Percentiles rank a stretch among this genome's conserved stretches.
Evolutionary conservation across 306 rosid species (phyloP).

Genomic region (Aeschynomene evenia): DNA sequence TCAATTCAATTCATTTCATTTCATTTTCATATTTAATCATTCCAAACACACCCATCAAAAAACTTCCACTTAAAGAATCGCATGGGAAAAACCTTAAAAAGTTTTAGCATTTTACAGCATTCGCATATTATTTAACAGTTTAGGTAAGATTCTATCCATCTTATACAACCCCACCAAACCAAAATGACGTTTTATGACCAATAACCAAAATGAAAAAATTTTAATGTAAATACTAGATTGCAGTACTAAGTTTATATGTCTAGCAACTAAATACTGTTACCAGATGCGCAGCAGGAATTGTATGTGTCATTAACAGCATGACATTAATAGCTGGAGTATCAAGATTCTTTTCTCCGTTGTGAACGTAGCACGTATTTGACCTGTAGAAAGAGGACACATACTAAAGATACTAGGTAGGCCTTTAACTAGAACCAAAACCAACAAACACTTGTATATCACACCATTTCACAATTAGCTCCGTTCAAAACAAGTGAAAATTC

Average conservation of each 20-base stretch:
- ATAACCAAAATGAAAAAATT: constrained; percentile 21
- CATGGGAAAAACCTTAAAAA: neutral
- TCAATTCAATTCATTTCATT: too few species aligned
- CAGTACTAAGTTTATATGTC: neutral
- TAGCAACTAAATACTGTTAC: constrained; percentile 12
- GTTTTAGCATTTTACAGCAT: neutral
- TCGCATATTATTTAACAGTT: neutral
- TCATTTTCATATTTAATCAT: too few species aligned
- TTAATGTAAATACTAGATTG: neutral
- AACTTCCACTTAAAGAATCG: neutral
- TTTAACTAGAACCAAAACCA: constrained; percentile 1
- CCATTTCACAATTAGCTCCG: constrained; percentile 2
- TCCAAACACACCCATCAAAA: too few species aligned
- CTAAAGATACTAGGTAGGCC: neutral
- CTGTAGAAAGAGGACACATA: neutral
- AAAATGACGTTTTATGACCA: neutral
- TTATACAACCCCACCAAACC: neutral
- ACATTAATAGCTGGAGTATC: neutral
- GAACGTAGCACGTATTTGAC: neutral
- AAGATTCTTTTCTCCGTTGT: neutral
- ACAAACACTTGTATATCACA: neutral
- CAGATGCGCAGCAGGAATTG: neutral
- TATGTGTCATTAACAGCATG: neutral
- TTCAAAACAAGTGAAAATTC: neutral
- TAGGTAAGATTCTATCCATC: neutral